phyloP scores from a whole-genome alignment of 768 basidiomycete species.

The Inosperma sp. region DNA sequence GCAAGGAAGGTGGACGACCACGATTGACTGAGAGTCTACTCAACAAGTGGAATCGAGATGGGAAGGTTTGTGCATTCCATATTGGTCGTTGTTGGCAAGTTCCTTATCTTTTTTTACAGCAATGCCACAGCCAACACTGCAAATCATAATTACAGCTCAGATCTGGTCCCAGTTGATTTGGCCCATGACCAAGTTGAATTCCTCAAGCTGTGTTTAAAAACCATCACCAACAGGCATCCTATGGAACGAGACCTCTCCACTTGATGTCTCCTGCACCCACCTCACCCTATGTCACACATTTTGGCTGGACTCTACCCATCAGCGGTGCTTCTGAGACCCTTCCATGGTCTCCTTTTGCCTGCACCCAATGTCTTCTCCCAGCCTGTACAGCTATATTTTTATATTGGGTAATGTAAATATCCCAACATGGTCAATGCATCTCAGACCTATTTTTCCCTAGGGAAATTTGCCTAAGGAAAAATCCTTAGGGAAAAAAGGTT shows the following conservation, averaged over 20 bases:
- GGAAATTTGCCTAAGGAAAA: no score
- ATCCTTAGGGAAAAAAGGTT: no score
- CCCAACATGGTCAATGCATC: no score
- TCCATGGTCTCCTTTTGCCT: slow-evolving; percentile 8
- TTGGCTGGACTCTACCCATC: slow-evolving; percentile 1
- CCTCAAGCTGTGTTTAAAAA: no score
- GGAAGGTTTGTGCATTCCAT: slow-evolving; percentile 47
- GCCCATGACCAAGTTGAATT: slow-evolving; percentile 45
- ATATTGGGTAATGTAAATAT: no score
- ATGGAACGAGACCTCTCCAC: no score
- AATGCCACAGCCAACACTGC: slow-evolving; percentile 45
- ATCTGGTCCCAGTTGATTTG: slow-evolving; percentile 33
- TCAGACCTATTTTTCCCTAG: no score
- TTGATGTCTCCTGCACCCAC: slow-evolving; percentile 26
- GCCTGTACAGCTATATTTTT: no score
- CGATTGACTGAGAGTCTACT: slow-evolving; percentile 54
- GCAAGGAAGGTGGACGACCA: slow-evolving; percentile 35
- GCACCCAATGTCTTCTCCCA: no score
- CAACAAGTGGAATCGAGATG: slow-evolving; percentile 59
- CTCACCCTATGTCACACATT: neutral
- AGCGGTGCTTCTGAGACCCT: neutral
- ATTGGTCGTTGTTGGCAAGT: neutral
- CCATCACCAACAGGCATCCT: neutral
- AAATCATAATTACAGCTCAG: slow-evolving; percentile 33
- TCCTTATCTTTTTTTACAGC: slow-evolving; percentile 32